These are phyloP conservation scores for Amylocarpus encephaloides DNA, from an alignment of 2,329 filamentous ascomycete genomes.

Conservation along the genomic window DNA sequence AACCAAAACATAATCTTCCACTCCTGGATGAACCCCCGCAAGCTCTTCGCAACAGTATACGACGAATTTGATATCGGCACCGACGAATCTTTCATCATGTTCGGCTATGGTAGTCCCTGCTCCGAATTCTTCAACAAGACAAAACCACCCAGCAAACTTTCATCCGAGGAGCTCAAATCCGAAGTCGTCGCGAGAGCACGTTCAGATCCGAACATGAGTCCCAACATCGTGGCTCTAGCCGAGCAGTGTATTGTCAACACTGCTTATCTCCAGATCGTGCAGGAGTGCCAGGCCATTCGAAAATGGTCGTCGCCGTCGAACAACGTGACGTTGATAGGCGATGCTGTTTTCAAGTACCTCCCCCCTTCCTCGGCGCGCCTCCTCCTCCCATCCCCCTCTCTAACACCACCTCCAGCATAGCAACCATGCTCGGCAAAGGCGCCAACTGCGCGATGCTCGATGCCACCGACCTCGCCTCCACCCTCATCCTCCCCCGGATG, in stretches of 20 bases:
- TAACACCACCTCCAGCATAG: slow-evolving; percentile 15
- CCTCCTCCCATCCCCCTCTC: background rate
- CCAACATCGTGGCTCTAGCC: slow-evolving; percentile 17
- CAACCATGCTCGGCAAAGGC: slow-evolving; percentile 26
- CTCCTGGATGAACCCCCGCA: slow-evolving; percentile 23
- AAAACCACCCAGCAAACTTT: slow-evolving; percentile 16
- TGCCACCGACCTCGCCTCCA: slow-evolving; percentile 22
- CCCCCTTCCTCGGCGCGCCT: background rate
- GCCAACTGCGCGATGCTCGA: slow-evolving; percentile 29
- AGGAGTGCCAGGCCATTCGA: slow-evolving; percentile 21
- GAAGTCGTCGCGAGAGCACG: slow-evolving; percentile 18
- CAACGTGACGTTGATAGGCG: slow-evolving; percentile 24
- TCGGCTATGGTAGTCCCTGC: slow-evolving; percentile 21
- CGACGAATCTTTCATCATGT: slow-evolving; percentile 29
- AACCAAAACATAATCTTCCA: slow-evolving; percentile 27
- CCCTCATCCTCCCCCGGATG: slow-evolving; percentile 8
- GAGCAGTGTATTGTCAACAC: slow-evolving; percentile 20
- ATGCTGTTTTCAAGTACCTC: slow-evolving; percentile 19
- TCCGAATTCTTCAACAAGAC: slow-evolving; percentile 20
- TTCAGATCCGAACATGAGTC: slow-evolving; percentile 15
- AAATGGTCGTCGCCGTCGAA: slow-evolving; percentile 20
- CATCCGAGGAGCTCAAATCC: slow-evolving; percentile 21
- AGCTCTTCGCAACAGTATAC: slow-evolving; percentile 20
- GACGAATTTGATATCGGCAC: slow-evolving; percentile 17
- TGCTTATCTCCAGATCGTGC: slow-evolving; percentile 19